These are phyloP conservation scores for Mortierella sp. DNA, from an alignment of 371 early-diverging fungal genomes.

Conservation along the genomic window DNA sequence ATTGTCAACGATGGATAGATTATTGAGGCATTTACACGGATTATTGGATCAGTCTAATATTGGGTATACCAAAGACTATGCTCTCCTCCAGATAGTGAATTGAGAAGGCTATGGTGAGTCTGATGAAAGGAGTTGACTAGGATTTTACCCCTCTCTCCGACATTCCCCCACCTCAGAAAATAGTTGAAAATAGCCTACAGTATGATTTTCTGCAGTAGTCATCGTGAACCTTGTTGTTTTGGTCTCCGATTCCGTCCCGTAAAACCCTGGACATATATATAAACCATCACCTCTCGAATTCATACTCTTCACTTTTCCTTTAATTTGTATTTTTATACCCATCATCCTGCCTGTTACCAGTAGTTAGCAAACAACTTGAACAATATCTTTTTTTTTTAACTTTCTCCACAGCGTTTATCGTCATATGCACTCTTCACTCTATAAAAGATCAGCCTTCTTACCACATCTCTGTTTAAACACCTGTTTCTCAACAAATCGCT, in stretches of 20 bases:
- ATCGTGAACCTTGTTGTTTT: constrained; percentile 15
- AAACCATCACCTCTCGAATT: constrained; percentile 4
- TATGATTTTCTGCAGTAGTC: constrained; percentile 1
- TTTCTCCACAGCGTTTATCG: not conserved
- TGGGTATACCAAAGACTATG: not conserved
- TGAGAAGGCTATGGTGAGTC: no score
- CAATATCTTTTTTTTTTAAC: not conserved
- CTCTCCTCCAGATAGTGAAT: no score
- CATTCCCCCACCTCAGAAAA: not conserved
- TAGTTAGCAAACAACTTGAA: not conserved
- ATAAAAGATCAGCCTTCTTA: constrained; percentile 8
- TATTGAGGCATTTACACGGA: not conserved
- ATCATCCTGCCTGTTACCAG: not conserved
- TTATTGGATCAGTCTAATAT: not conserved
- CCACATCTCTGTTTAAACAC: constrained; percentile 29
- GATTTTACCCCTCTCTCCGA: not conserved
- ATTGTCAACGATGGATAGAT: no score
- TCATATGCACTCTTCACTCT: constrained; percentile 16
- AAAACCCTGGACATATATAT: constrained; percentile 12
- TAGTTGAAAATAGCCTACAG: constrained; percentile 3
- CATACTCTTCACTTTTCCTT: not conserved
- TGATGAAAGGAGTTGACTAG: not conserved
- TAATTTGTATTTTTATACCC: constrained; percentile 1
- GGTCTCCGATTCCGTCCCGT: constrained; percentile 16
- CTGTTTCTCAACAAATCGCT: constrained; percentile 33